A percentile compares a stretch with the other conserved stretches of the same genome.
Evolutionary conservation across 257 asterid species (phyloP).

Genomic region (Plantago ovata): DNA sequence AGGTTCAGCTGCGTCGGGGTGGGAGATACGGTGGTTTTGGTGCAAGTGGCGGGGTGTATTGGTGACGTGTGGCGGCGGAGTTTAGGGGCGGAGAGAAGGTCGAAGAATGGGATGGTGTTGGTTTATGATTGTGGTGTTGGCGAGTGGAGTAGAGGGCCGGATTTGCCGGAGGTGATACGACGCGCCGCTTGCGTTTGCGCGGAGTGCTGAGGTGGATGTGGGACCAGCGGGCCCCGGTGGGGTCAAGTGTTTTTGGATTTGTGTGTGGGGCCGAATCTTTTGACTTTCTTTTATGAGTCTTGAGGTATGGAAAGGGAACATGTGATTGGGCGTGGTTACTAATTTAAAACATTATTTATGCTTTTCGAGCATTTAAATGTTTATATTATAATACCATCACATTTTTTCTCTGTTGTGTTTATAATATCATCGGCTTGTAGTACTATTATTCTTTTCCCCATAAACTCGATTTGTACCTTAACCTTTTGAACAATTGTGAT

Average conservation of each 20-base stretch:
- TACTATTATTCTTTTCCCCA: too few relatives aligned
- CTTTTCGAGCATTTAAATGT: not conserved
- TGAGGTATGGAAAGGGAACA: slow-evolving; percentile 23
- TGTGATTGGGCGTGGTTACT: not conserved
- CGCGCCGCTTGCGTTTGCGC: slow-evolving; percentile 94
- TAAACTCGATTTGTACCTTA: too few relatives aligned
- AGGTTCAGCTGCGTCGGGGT: slow-evolving; percentile 74
- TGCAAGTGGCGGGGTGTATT: slow-evolving; percentile 76
- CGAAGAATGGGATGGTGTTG: slow-evolving; percentile 67
- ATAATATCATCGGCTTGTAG: too few relatives aligned
- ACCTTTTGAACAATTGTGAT: too few relatives aligned
- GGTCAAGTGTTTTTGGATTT: slow-evolving; percentile 7
- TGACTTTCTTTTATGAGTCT: slow-evolving; percentile 23
- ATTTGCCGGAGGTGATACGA: slow-evolving; percentile 71
- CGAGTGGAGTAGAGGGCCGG: slow-evolving; percentile 71
- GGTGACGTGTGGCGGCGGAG: slow-evolving; percentile 70
- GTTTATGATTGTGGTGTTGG: slow-evolving; percentile 52
- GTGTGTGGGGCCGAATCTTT: slow-evolving; percentile 21
- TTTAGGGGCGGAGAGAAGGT: slow-evolving; percentile 63
- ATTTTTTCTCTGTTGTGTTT: too few relatives aligned
- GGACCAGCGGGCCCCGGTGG: not conserved
- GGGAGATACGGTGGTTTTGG: slow-evolving; percentile 59
- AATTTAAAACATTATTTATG: not conserved
- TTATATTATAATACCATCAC: not conserved
- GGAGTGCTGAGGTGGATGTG: slow-evolving; percentile 44